A percentile compares a stretch with the other conserved stretches of the same genome.
phyloP scores from a whole-genome alignment of 805 yeast species.

The Citeromyces nyonsensis region DNA sequence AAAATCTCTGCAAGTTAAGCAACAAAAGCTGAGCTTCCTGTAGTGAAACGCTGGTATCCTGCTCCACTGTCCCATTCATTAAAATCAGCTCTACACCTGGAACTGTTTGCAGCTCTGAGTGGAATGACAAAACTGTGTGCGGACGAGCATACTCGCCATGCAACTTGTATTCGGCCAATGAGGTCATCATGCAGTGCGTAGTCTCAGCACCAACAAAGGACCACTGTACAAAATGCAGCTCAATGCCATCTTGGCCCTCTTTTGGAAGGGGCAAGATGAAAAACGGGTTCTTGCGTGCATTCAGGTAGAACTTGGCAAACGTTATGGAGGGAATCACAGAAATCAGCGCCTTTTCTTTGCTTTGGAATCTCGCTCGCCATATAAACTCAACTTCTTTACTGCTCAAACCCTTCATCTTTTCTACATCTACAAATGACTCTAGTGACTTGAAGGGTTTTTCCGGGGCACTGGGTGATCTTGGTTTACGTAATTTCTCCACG shows the following conservation, averaged over 20 bases:
- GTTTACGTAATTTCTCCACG: slow-evolving; percentile 17
- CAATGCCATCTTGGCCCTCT: slow-evolving; percentile 30
- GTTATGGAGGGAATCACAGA: slow-evolving; percentile 46
- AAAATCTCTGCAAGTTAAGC: slow-evolving; percentile 67
- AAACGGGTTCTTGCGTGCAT: slow-evolving; percentile 61
- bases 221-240: slow-evolving; percentile 93
- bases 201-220: slow-evolving; percentile 72
- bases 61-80: slow-evolving; percentile 78
- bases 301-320: slow-evolving; percentile 45
- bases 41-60: slow-evolving; percentile 46
- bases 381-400: slow-evolving; percentile 55
- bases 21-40: slow-evolving; percentile 70
- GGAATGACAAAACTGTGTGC: slow-evolving; percentile 82
- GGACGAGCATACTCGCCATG: slow-evolving; percentile 91
- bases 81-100: slow-evolving; percentile 40
- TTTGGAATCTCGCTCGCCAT: slow-evolving; percentile 80
- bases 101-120: slow-evolving; percentile 49
- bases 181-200: slow-evolving; percentile 79
- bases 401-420: slow-evolving; percentile 41
- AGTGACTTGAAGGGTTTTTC: slow-evolving; percentile 53
- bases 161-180: slow-evolving; percentile 81
- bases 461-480: slow-evolving; percentile 14
- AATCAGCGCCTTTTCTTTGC: slow-evolving; percentile 39
- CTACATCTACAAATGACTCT: slow-evolving; percentile 53
- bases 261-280: slow-evolving; percentile 88